Base-by-base conservation (phyloP, 768 basidiomycete species). In the Pleurotus pulmonarius region DNA sequence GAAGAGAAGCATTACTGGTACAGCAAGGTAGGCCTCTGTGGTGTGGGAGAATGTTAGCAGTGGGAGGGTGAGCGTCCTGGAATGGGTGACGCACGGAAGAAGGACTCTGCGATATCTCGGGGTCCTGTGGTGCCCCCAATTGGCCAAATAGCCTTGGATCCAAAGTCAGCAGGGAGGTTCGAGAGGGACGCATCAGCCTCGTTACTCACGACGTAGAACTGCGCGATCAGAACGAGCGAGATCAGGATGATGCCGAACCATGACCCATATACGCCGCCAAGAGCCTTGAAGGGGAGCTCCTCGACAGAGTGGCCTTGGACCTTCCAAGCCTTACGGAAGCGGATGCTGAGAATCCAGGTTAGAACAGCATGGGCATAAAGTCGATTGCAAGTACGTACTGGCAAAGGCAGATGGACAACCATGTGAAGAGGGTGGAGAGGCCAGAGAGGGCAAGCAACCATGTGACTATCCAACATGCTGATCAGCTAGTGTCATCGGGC, bases 361-460 rank as follows among this genome's bases (percentile, higher is more conserved):
- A 25, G 8, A 15, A 46, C 9, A 41, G 11, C 12, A 12, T 37
- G 13, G 5, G 5, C 2, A 46, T 18, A 22, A 34, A 11, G 51
- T 11, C 16, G 9, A 12, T 5, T 38, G 38, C 12, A 2, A 9
- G 7, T 18, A 71, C 74, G 16, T 56, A 75, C 73, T 77, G 77
- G 74, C 77, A 79, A 44, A 77, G 62, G 58, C 76, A 77, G 56
- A 79, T 75, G 4, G 77, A 65, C 40, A 72, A 56, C 77, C 77
- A 79, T 0, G 74, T 73, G 69, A 79, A 76, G 57, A 79, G 67
- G 6, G 74, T 74, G 4, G 77, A 77, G 25, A 79, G 70, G 49
- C 76, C 76, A n/a, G 77, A 79, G 5, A 79, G 61, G 13, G 75
- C 77, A 25, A 75, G 58, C 16, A 79, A 67, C 77, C 77, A 79